These are phyloP conservation scores for Kazachstania bromeliacearum DNA, from an alignment of 805 yeast genomes.

Conservation along the genomic window DNA sequence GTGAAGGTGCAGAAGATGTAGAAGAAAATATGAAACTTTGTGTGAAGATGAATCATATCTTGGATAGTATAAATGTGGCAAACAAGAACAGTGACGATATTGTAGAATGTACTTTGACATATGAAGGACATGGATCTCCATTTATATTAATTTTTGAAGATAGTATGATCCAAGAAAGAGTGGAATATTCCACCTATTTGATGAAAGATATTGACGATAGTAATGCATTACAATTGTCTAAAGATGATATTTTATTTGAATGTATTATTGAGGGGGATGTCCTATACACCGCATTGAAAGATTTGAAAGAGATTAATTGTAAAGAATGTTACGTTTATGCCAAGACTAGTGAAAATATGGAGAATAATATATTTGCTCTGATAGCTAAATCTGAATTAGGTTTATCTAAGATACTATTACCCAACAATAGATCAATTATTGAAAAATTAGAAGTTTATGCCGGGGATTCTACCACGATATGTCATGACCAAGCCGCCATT, in stretches of 20 bases:
- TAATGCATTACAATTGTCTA: conserved; percentile 35
- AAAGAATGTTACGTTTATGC: conserved; percentile 42
- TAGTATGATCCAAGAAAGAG: conserved; percentile 42
- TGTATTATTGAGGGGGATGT: conserved; percentile 45
- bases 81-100: conserved; percentile 27
- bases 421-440: conserved; percentile 50
- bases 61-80: conserved; percentile 42
- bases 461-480: conserved; percentile 16
- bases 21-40: conserved; percentile 29
- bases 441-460: conserved; percentile 44
- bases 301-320: conserved; percentile 46
- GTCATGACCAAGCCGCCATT: conserved; percentile 27
- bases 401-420: conserved; percentile 53
- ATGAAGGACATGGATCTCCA: conserved; percentile 42
- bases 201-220: conserved; percentile 25
- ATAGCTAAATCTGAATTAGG: conserved; percentile 72
- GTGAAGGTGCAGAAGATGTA: conserved; percentile 8
- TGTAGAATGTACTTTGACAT: conserved; percentile 42
- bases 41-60: conserved; percentile 37
- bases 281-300: conserved; percentile 44
- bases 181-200: conserved; percentile 44
- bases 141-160: conserved; percentile 51
- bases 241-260: conserved; percentile 39
- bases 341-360: conserved; percentile 23
- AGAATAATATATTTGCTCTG: conserved; percentile 32